Evolutionary conservation across 257 asterid species (phyloP), one percentile per base, ranked within the genome.

Genomic region (Apocynum venetum): DNA sequence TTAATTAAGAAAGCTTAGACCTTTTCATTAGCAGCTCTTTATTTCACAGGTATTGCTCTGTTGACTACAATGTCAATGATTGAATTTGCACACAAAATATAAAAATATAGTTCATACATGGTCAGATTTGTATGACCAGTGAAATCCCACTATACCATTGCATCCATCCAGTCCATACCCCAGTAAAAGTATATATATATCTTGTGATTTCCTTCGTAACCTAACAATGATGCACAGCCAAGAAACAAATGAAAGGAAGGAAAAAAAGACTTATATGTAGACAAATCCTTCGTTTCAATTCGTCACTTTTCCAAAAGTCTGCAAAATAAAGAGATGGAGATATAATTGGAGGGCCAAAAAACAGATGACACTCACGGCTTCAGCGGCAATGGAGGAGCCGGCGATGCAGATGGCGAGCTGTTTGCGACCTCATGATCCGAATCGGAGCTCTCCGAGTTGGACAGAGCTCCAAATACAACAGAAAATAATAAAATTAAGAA

Each of bases 401-500:
- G 10, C 41, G 84, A 36, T 9, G 78, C 71, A 48, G 52, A 35
- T 7, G 72, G 79, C 13, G 87, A 35, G 74, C 67, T 77, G 56
- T 67, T 73, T 19, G 59, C 4, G 56, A 38, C 41, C 31, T 20
- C 87, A 63, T 71, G 79, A 36, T 86, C 90, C 60, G 76, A 82
- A 53, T 87, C 87, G 71, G 89, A 75, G 77, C 75, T 49, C 20
- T 76, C 73, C 36, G 92, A 73, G 80, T 69, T 80, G 1, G 89
- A 74, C 57, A 80, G 71, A 87, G 80, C 87, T 83, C 96, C 90
- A 78, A 79, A 80, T 25, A 85, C 85, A 82, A 86, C 81, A 80
- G 88, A 82, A 59, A 91, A 74, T 73, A 91, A 76, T 78, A 89
- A 80, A 46, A 88, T 77, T 0, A 81, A 15, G 51, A 87, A n/a